Evolutionary conservation across 495 filamentous ascomycete species (phyloP).

Genomic region (Parathielavia hyrcaniae): DNA sequence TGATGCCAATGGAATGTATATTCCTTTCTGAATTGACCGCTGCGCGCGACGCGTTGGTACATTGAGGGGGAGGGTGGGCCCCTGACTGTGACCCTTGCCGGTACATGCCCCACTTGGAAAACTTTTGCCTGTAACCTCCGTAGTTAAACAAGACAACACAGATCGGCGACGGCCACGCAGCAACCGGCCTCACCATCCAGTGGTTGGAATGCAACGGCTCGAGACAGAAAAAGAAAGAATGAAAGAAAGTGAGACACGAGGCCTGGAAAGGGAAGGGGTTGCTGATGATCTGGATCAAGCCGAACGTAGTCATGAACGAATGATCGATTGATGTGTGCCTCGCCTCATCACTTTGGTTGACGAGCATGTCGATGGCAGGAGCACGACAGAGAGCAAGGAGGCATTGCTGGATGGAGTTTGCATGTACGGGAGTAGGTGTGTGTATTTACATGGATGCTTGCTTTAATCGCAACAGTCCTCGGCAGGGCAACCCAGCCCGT

Average conservation of each 20-base stretch:
- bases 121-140: background rate
- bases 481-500: too few relatives aligned
- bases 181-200: background rate
- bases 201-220: background rate
- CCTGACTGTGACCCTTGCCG: background rate
- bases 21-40: background rate
- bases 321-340: background rate
- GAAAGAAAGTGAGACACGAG: background rate
- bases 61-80: background rate
- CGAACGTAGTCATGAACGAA: too few relatives aligned
- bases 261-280: background rate
- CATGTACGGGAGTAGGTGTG: too few relatives aligned
- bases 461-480: too few relatives aligned
- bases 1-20: background rate
- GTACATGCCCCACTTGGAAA: background rate
- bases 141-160: slow-evolving; percentile 5
- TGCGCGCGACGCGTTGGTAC: background rate
- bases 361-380: too few relatives aligned
- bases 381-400: too few relatives aligned
- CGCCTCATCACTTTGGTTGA: too few relatives aligned
- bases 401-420: too few relatives aligned
- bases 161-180: slow-evolving; percentile 15
- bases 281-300: background rate
- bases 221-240: background rate
- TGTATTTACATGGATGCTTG: too few relatives aligned